Evolutionary conservation across 148 eudicot species (phyloP).

Genomic region (Rhododendron ovatum): DNA sequence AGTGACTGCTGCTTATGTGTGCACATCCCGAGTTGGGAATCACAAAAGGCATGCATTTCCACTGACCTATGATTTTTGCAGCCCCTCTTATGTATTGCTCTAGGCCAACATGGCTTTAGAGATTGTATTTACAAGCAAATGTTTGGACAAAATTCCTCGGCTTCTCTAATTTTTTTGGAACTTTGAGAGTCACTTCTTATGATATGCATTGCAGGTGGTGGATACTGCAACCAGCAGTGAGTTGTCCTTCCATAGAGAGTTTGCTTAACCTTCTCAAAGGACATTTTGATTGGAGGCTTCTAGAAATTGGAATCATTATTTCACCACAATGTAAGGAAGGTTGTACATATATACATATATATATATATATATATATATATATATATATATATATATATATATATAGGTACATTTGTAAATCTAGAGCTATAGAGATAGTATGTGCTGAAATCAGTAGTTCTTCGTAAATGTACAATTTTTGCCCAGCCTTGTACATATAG

Average conservation of each 20-base stretch:
- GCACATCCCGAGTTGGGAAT: slow-evolving; percentile 2
- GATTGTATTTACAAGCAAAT: not conserved
- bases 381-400: not conserved
- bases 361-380: not conserved
- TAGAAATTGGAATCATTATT: not conserved
- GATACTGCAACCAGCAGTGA: not conserved
- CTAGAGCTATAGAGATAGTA: not conserved
- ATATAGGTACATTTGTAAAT: not conserved
- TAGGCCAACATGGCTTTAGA: not conserved
- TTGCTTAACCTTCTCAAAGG: not conserved
- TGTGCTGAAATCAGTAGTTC: not conserved
- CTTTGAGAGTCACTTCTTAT: not conserved
- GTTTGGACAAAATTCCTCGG: not conserved
- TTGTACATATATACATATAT: not conserved
- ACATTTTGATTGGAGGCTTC: not conserved
- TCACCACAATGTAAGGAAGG: not conserved
- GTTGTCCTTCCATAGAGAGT: not conserved
- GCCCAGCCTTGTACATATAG: not conserved
- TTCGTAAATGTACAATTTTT: not conserved
- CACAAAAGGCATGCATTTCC: not conserved
- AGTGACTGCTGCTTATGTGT: not conserved
- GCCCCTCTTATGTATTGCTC: not conserved
- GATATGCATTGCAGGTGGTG: not conserved
- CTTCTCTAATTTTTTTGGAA: not conserved
- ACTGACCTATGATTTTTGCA: not conserved